Evolutionary conservation across 176 grass and related monocot genomes (phyloP).

Genomic region (Musa troglodytarum): DNA sequence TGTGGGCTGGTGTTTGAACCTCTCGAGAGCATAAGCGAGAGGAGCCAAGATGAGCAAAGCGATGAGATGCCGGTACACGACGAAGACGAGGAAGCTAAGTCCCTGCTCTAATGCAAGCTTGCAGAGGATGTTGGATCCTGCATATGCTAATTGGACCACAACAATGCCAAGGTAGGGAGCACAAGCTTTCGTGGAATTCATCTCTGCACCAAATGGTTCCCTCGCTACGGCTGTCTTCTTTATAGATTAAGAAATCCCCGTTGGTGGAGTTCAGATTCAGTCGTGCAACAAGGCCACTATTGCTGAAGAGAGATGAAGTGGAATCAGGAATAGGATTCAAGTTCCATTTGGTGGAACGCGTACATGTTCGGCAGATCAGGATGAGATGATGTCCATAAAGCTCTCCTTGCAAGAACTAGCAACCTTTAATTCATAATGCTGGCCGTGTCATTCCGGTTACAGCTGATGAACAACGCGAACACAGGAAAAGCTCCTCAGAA

Average conservation of each 20-base stretch:
- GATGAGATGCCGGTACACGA: slow-evolving; percentile 21
- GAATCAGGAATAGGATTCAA: not conserved
- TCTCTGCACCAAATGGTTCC: not conserved
- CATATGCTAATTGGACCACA: slow-evolving; percentile 13
- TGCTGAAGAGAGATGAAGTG: not conserved
- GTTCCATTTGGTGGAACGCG: not conserved
- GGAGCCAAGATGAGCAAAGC: slow-evolving; percentile 14
- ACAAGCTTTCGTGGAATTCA: not conserved
- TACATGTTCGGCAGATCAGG: not conserved
- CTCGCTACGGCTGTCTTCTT: not conserved
- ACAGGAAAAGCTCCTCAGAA: too few relatives aligned
- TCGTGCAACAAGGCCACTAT: slow-evolving; percentile 4
- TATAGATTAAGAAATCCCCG: not conserved
- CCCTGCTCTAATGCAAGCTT: slow-evolving; percentile 27
- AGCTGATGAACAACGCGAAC: too few relatives aligned
- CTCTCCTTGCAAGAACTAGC: too few relatives aligned
- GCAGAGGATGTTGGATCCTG: slow-evolving; percentile 24
- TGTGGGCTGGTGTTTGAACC: not conserved
- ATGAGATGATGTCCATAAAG: too few relatives aligned
- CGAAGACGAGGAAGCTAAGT: slow-evolving; percentile 14
- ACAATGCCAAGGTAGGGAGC: slow-evolving; percentile 19
- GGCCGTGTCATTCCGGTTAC: too few relatives aligned
- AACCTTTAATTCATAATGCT: too few relatives aligned
- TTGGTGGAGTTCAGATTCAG: slow-evolving; percentile 18
- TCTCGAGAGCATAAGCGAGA: slow-evolving; percentile 20